Evolutionary conservation across 2,329 filamentous ascomycete genomes (phyloP).

Genomic region (Colletotrichum horii): DNA sequence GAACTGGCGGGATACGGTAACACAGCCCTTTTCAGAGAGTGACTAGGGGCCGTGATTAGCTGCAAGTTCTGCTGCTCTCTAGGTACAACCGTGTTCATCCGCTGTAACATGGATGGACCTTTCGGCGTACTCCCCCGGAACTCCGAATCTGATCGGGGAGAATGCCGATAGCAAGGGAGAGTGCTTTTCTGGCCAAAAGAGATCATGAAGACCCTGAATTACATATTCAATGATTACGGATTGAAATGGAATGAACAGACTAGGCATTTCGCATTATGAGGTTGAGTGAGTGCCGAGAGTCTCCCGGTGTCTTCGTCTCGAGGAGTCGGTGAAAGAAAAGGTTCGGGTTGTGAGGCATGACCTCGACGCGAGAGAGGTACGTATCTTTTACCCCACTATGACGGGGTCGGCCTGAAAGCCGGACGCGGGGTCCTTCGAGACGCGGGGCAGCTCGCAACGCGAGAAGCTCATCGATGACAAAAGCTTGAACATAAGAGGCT

Average conservation of each 20-base stretch:
- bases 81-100: neutral
- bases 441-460: neutral
- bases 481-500: neutral
- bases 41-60: neutral
- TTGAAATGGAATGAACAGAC: too few species aligned
- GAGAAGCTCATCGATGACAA: neutral
- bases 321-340: neutral
- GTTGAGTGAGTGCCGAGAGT: neutral
- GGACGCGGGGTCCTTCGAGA: neutral
- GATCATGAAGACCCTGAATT: neutral
- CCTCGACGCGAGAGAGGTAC: neutral
- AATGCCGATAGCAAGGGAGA: neutral
- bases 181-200: neutral
- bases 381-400: neutral
- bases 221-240: too few species aligned
- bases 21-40: neutral
- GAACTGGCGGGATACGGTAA: neutral
- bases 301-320: neutral
- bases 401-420: neutral
- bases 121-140: neutral
- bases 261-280: too few species aligned
- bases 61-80: accelerated
- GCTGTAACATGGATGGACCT: neutral
- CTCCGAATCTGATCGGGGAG: neutral
- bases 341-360: neutral